Evolutionary conservation across 345 rosid species (phyloP).

Genomic region (Rhizophora apiculata): DNA sequence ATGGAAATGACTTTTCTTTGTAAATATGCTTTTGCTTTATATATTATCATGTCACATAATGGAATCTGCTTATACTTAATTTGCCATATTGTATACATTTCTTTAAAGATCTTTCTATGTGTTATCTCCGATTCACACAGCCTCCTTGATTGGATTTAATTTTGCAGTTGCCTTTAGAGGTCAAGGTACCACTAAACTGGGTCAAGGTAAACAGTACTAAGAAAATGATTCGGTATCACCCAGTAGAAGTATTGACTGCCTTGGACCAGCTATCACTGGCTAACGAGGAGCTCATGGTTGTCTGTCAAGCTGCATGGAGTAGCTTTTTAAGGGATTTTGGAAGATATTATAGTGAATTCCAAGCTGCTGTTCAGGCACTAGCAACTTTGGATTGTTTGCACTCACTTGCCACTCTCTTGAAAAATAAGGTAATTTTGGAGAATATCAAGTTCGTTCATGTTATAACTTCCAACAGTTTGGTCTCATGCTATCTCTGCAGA

Average conservation of each 20-base stretch:
- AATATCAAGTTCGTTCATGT: not conserved
- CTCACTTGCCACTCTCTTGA: slow-evolving; percentile 78
- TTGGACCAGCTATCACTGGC: slow-evolving; percentile 73
- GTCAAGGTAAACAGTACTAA: slow-evolving; percentile 83
- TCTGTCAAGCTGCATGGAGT: slow-evolving; percentile 78
- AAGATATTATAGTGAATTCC: slow-evolving; percentile 65
- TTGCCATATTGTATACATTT: not conserved
- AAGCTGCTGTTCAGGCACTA: slow-evolving; percentile 75
- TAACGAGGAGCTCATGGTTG: slow-evolving; percentile 65
- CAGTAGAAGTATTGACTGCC: slow-evolving; percentile 73
- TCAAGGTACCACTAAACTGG: slow-evolving; percentile 76
- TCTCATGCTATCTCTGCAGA: slow-evolving; percentile 41
- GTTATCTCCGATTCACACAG: not conserved
- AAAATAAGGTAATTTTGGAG: slow-evolving; percentile 54
- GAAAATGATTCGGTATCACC: slow-evolving; percentile 84
- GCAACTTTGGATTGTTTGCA: slow-evolving; percentile 89
- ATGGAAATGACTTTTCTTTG: not conserved
- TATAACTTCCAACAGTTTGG: slow-evolving; percentile 17
- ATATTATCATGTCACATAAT: not conserved
- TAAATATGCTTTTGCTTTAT: not conserved
- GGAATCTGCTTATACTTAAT: not conserved
- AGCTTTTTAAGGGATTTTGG: slow-evolving; percentile 60
- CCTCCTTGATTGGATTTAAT: slow-evolving; percentile 12
- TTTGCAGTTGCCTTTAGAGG: slow-evolving; percentile 66
- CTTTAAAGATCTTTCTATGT: not conserved